Evolutionary conservation across 768 basidiomycete species (phyloP).

Genomic region (Cubamyces lactineus): DNA sequence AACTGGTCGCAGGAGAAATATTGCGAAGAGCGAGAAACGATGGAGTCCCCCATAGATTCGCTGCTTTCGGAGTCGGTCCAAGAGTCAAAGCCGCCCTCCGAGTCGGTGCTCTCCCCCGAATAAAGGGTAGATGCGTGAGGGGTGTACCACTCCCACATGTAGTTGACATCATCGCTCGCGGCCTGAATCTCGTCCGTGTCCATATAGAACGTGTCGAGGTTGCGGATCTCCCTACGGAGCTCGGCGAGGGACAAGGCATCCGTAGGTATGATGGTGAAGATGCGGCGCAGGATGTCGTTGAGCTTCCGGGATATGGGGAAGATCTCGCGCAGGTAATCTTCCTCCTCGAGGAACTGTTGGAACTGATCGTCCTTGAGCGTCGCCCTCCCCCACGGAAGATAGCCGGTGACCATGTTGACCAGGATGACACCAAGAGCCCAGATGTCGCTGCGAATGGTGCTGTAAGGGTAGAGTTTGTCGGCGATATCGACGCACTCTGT

Average conservation of each 20-base stretch:
- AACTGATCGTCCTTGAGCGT: slow-evolving; percentile 69
- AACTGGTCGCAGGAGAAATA: neutral
- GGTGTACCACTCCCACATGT: slow-evolving; percentile 12
- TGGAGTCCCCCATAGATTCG: neutral
- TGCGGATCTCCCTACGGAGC: slow-evolving; percentile 27
- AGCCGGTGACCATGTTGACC: slow-evolving; percentile 77
- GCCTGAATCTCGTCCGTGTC: slow-evolving; percentile 11
- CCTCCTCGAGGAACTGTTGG: slow-evolving; percentile 61
- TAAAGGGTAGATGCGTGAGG: neutral
- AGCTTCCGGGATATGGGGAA: slow-evolving; percentile 74
- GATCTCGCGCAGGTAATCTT: slow-evolving; percentile 63
- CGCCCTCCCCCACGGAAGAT: slow-evolving; percentile 79
- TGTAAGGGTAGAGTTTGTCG: slow-evolving; percentile 50
- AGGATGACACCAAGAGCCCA: slow-evolving; percentile 83
- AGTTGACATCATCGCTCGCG: slow-evolving; percentile 1
- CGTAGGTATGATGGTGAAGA: slow-evolving; percentile 28
- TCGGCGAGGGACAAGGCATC: slow-evolving; percentile 26
- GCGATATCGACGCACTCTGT: slow-evolving; percentile 60
- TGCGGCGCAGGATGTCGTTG: slow-evolving; percentile 67
- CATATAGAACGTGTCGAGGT: slow-evolving; percentile 36
- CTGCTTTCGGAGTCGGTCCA: slow-evolving; percentile 16
- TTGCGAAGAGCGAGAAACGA: neutral
- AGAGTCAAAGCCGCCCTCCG: slow-evolving; percentile 9
- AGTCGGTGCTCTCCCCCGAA: slow-evolving; percentile 4
- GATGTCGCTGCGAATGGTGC: slow-evolving; percentile 66